Evolutionary conservation across 352 stramenopile species (phyloP).

Genomic region (Halophytophthora polymorphica): DNA sequence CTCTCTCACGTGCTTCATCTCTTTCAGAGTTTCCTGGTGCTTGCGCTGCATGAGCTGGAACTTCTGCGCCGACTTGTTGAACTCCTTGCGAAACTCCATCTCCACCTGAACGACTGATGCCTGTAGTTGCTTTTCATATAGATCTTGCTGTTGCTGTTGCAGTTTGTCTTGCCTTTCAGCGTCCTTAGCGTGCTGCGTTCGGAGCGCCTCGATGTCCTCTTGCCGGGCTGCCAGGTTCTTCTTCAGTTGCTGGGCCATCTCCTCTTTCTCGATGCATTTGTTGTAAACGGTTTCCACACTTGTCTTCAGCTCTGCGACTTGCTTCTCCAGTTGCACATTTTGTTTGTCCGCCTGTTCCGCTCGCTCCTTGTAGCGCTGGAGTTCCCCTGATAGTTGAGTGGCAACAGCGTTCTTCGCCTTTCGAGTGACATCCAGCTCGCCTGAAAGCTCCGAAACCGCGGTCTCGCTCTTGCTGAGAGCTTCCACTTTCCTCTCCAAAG

Average conservation of each 20-base stretch:
- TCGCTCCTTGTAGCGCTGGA: slow-evolving; percentile 30
- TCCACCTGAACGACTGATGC: slow-evolving; percentile 57
- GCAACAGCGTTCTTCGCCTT: slow-evolving; percentile 14
- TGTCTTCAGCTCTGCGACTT: slow-evolving; percentile 42
- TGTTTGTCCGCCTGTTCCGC: slow-evolving; percentile 30
- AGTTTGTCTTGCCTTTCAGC: slow-evolving; percentile 51
- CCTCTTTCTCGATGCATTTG: slow-evolving; percentile 58
- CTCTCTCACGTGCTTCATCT: slow-evolving; percentile 36
- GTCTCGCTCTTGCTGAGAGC: slow-evolving; percentile 17
- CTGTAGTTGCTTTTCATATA: slow-evolving; percentile 56
- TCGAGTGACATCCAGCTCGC: slow-evolving; percentile 16
- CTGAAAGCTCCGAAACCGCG: slow-evolving; percentile 1
- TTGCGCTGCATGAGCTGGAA: slow-evolving; percentile 45
- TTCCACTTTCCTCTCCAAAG: slow-evolving; percentile 8
- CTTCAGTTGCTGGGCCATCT: slow-evolving; percentile 51
- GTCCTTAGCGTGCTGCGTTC: slow-evolving; percentile 43
- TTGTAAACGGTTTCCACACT: slow-evolving; percentile 44
- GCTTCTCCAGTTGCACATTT: slow-evolving; percentile 35
- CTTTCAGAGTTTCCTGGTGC: slow-evolving; percentile 34
- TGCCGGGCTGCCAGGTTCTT: slow-evolving; percentile 33
- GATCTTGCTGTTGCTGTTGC: slow-evolving; percentile 52
- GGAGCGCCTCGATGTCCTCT: slow-evolving; percentile 51
- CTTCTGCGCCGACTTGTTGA: slow-evolving; percentile 41
- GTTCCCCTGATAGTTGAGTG: slow-evolving; percentile 20
- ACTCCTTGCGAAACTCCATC: slow-evolving; percentile 70